Conservation (phyloP, 257 asterid species). For the Lycium ferocissimum region DNA sequence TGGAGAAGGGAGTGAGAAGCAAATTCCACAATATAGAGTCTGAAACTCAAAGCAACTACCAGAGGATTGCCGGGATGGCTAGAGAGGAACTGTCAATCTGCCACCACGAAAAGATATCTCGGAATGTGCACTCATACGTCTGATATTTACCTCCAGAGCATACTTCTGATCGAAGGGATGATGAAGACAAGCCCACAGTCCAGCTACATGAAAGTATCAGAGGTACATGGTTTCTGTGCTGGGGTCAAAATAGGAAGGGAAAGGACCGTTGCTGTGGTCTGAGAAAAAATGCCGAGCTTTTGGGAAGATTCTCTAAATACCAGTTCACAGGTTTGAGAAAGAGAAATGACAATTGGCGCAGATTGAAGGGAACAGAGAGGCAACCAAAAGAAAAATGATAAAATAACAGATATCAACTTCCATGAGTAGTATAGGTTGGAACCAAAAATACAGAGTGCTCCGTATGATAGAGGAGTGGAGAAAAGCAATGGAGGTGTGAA, state of each 20-base stretch:
- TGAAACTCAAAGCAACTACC: background rate
- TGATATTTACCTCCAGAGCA: background rate
- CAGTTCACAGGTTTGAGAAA: background rate
- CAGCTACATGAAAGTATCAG: background rate
- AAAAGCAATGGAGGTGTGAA: background rate
- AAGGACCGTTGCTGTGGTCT: background rate
- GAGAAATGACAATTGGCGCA: background rate
- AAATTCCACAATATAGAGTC: background rate
- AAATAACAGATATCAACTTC: background rate
- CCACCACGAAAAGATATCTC: background rate
- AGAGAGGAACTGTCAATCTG: background rate
- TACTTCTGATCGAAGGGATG: slow-evolving; percentile 8
- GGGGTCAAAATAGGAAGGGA: background rate
- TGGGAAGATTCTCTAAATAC: background rate
- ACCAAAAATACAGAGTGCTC: background rate
- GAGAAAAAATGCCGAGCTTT: background rate
- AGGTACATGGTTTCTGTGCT: background rate
- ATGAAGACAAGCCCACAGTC: background rate
- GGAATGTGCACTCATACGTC: background rate
- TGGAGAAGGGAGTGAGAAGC: slow-evolving; percentile 1
- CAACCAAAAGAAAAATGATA: background rate
- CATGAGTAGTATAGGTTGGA: background rate
- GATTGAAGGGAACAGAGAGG: background rate
- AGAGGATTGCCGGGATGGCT: background rate
- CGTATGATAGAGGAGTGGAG: background rate